Base-by-base conservation (phyloP, 805 yeast genomes). In the Kockiozyma suomiensis region DNA sequence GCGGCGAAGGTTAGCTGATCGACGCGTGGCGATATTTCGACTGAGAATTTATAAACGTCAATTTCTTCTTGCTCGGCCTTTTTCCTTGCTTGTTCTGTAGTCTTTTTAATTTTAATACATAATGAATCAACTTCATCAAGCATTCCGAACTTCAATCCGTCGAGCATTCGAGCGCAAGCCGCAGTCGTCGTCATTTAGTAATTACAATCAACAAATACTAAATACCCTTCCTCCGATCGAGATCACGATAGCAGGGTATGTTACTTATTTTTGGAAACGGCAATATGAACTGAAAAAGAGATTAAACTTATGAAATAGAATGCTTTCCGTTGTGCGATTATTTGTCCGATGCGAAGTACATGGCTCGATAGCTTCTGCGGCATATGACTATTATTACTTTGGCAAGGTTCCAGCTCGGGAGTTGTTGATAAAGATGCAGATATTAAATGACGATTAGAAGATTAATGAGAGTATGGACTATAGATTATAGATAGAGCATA, bases 311-410 rank as follows among this genome's bases (percentile, higher is more conserved):
- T 28, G 19, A 17, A 13, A 10, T 33, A 48, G 51, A 48, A 35
- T 48, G 25, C 17, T 48, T 21, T 48, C 51, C 8, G 15, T 23
- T 4, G 28, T 48, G 26, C 28, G 37, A n/a, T 19, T 48, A 8
- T 33, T 48, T 17, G 6, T 48, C 13, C 33, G 51, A n/a, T 48
- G 51, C 23, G 51, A 48, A 48, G n/a, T 48, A 5, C 51, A 48
- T 10, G 51, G 40, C 3, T 33, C 51, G 17, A 19, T 48, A 32
- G 51, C 51, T 4, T 28, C 51, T 25, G 51, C 41, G 4, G 51
- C 51, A 17, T 48, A 48, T 48, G 41, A 48, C 7, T 48, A 48
- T 19, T 48, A 48, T 15, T 48, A 48, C 19, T 48, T 19, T 15
- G 51, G 51, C 6, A 23, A 33, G 21, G 30, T 48, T 4, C 51